These are phyloP conservation scores for Rhynchosporium secalis DNA, from an alignment of 2,329 filamentous ascomycete genomes.

Conservation along the genomic window DNA sequence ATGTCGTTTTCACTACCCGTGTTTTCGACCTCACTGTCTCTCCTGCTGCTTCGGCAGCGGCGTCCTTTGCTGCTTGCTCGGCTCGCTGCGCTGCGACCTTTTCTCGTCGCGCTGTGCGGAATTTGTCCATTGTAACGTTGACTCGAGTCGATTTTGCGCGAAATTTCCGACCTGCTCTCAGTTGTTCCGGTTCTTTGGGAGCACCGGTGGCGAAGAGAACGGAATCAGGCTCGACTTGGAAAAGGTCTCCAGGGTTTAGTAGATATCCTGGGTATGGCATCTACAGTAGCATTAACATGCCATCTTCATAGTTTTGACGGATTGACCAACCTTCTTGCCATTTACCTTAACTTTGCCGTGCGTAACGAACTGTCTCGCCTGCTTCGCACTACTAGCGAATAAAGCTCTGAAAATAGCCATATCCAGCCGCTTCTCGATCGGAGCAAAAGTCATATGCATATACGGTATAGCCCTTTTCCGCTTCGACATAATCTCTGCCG, in stretches of 20 bases:
- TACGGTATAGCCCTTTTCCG: constrained; percentile 65
- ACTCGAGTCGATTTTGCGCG: constrained; percentile 16
- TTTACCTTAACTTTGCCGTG: constrained; percentile 95
- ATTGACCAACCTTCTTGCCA: constrained; percentile 74
- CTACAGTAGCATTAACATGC: constrained; percentile 48
- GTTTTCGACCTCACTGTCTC: constrained; percentile 8
- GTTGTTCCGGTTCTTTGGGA: constrained; percentile 53
- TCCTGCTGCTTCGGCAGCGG: constrained; percentile 29
- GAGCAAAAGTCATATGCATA: constrained; percentile 94
- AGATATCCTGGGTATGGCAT: constrained; percentile 92
- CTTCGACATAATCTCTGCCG: constrained; percentile 53
- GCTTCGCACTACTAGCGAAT: constrained; percentile 89
- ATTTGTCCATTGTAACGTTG: constrained; percentile 29
- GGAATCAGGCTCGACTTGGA: constrained; percentile 87
- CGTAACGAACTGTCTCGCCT: constrained; percentile 91
- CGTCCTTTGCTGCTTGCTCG: constrained; percentile 27
- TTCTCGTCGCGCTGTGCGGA: constrained; percentile 28
- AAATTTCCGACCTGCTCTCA: constrained; percentile 29
- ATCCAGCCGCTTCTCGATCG: constrained; percentile 85
- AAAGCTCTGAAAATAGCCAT: constrained; percentile 91
- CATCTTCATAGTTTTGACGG: not conserved
- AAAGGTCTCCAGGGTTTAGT: constrained; percentile 96
- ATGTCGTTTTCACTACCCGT: constrained; percentile 9
- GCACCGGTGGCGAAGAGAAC: constrained; percentile 86
- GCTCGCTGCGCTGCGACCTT: constrained; percentile 18